These are phyloP conservation scores for Claviceps paspali DNA, from an alignment of 2,329 filamentous ascomycete genomes.

Conservation along the genomic window DNA sequence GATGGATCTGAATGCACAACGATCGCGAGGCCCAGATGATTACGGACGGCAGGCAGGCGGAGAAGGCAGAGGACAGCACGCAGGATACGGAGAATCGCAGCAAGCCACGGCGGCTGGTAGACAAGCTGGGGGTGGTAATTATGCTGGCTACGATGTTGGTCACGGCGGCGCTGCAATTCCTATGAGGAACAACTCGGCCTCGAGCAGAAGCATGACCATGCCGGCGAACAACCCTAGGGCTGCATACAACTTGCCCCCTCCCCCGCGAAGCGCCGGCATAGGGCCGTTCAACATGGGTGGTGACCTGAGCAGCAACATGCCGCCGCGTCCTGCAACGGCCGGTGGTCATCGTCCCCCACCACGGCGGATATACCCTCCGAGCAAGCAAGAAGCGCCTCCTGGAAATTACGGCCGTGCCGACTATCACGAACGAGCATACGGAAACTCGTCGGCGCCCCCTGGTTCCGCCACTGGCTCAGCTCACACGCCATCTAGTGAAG, in stretches of 20 bases:
- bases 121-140: conserved; percentile 14
- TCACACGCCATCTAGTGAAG: conserved; percentile 25
- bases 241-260: conserved; percentile 20
- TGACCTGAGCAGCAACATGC: conserved; percentile 27
- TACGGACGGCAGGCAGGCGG: conserved; percentile 13
- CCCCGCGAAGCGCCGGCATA: conserved; percentile 26
- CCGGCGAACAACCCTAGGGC: conserved; percentile 32
- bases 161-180: conserved; percentile 16
- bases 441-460: conserved; percentile 10
- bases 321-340: conserved; percentile 40
- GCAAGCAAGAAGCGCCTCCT: conserved; percentile 22
- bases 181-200: conserved; percentile 29
- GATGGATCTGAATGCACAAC: conserved; percentile 20
- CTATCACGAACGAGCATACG: conserved; percentile 20
- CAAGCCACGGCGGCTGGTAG: too few relatives aligned
- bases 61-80: conserved; percentile 13
- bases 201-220: conserved; percentile 47
- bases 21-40: conserved; percentile 11
- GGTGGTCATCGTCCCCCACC: conserved; percentile 36
- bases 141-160: conserved; percentile 14
- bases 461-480: background rate
- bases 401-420: conserved; percentile 16
- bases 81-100: conserved; percentile 15
- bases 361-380: conserved; percentile 33
- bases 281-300: conserved; percentile 30